Base-by-base conservation (phyloP, 345 rosid species). In the Brassica carinata region DNA sequence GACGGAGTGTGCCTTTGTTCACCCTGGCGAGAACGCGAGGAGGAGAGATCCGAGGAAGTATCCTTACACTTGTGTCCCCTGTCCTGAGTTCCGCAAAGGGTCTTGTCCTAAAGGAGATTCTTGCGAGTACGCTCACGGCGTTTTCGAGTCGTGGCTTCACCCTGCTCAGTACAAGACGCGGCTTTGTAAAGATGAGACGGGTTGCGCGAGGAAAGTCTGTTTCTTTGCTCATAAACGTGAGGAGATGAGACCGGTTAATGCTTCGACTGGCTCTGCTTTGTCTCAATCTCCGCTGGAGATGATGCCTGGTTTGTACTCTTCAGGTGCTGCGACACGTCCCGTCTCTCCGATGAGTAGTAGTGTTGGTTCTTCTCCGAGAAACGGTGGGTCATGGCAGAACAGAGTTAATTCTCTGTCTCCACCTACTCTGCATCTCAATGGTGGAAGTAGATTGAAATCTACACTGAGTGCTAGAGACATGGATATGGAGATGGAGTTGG, bases 1-100 rank as follows among this genome's bases (percentile, higher is more conserved):
- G 99, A 95, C 98, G 0, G 98, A 95, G 87, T 95, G 99, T 81
- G 98, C 99, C 0, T 95, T 95, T 78, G 99, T 91, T 66, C 99
- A 95, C 77, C 99, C 99, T 0, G 97, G 99, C 3, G 99, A 95
- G 92, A 95, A 95, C 33, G 99, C 99, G 0, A 91, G 99, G 88
- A 90, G 99, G 72, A 87, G 99, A 68, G 99, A 95, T 86, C 98
- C 94, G 5, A 89, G 88, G 84, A 95, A 93, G 88, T 93, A 90
- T 76, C 90, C 98, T 48, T 95, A 95, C 83, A 90, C 90, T 33
- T 93, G 99, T 75, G 99, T 95, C 65, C 99, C 99, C 0, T 95
- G 99, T 84, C 99, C 94, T 8, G 99, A 96, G 87, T 96, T 96
- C 40, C 94, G 98, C 62, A 96, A 92, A 84, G 98, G 99, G 4